phyloP scores from a whole-genome alignment of 441 rosid species.

The Geranium incanum region DNA sequence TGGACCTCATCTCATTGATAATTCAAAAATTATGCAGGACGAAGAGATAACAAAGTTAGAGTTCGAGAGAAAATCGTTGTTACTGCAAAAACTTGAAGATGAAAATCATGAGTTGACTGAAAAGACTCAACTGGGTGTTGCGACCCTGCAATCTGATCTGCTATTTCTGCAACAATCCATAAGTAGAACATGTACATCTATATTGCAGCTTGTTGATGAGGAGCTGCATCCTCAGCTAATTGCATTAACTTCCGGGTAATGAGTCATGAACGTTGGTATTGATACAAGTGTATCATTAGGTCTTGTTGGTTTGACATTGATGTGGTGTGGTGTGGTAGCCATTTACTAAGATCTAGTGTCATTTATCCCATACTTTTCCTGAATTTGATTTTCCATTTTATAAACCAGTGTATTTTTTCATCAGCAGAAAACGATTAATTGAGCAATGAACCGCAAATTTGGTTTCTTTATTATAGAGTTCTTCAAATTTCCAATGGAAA shows the following conservation, averaged over 20 bases:
- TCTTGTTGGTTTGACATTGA: constrained; percentile 7
- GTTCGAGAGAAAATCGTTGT: constrained; percentile 50
- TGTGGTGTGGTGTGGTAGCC: too few species aligned
- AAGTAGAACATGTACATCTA: constrained; percentile 32
- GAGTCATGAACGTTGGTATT: constrained; percentile 4
- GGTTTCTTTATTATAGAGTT: background rate
- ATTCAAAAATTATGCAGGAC: constrained; percentile 40
- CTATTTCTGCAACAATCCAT: constrained; percentile 52
- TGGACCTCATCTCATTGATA: background rate
- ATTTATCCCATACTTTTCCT: background rate
- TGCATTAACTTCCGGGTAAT: constrained; percentile 79
- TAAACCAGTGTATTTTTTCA: background rate
- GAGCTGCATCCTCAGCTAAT: constrained; percentile 88
- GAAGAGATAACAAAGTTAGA: constrained; percentile 70
- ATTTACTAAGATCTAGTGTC: background rate
- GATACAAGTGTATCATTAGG: background rate
- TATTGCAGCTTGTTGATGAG: constrained; percentile 50
- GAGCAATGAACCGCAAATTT: background rate
- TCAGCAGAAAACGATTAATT: background rate
- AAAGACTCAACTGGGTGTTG: constrained; percentile 51
- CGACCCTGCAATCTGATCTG: constrained; percentile 49
- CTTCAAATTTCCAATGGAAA: background rate
- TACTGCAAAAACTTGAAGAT: constrained; percentile 64
- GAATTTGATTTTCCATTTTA: constrained; percentile 2
- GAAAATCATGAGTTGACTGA: constrained; percentile 56